These are phyloP conservation scores for Aspergillus saccharolyticus DNA, from an alignment of 495 filamentous ascomycete species.

Conservation along the genomic window DNA sequence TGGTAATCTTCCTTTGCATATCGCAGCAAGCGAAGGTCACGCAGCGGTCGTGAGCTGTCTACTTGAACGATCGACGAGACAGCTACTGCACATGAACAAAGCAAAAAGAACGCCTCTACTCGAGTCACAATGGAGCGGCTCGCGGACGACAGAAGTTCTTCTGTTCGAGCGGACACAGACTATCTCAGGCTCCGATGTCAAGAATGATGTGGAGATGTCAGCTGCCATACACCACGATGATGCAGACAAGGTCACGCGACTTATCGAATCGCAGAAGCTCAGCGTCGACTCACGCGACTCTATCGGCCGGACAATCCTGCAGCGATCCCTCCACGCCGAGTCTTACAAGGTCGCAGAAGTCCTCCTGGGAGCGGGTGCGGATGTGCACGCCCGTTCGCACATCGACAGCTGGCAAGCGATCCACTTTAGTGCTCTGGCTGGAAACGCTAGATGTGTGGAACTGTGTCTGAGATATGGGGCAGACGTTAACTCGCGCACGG, in stretches of 20 bases:
- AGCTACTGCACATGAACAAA: constrained; percentile 1
- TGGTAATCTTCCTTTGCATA: constrained; percentile 8
- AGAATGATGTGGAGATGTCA: too few species aligned
- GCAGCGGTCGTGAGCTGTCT: constrained; percentile 4
- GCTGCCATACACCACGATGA: not conserved
- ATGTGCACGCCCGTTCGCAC: constrained; percentile 3
- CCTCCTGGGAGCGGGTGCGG: not conserved
- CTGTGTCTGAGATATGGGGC: constrained; percentile 4
- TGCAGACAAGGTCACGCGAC: not conserved
- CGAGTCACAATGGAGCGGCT: constrained; percentile 8
- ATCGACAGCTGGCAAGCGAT: constrained; percentile 1
- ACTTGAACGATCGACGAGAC: not conserved
- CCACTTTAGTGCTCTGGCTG: constrained; percentile 5
- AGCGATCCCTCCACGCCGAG: constrained; percentile 1
- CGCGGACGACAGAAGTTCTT: not conserved
- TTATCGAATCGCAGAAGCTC: not conserved
- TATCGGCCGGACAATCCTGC: constrained; percentile 5
- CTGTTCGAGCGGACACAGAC: not conserved
- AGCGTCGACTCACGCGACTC: constrained; percentile 1
- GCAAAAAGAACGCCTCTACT: not conserved
- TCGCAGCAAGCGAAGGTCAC: constrained; percentile 9
- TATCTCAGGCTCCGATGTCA: too few species aligned
- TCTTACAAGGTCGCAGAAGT: not conserved
- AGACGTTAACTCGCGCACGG: not conserved
- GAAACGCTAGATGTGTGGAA: not conserved